Evolutionary conservation across 306 rosid genomes (phyloP), one percentile per base, ranked within the genome.

Genomic region (Vigna reflexopilosa): DNA sequence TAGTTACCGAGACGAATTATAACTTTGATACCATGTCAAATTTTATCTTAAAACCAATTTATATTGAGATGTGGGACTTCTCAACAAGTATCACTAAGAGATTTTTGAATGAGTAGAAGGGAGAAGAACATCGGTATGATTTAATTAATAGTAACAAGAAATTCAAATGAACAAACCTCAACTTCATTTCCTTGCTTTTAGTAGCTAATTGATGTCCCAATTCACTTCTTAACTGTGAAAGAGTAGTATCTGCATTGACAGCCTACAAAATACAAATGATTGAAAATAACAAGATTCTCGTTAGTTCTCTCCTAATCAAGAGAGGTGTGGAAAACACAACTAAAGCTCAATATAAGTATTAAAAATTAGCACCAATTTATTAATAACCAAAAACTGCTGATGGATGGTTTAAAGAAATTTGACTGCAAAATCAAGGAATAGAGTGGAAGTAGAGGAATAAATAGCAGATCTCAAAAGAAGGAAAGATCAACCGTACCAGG

Each of bases 171-270:
- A 72, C 87, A 69, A 83, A 90, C 98, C 98, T 90, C 83, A 91
- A 87, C 63, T 89, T 86, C 62, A 85, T 54, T 74, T 83, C 76
- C 56, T 83, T 86, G 87, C 98, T 92, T 82, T 89, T 92, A 13
- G 62, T 85, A 72, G 98, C 98, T 77, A 92, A 79, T 20, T 90
- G 98, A 58, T 92, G 83, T 77, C 97, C 98, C 57, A 94, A 80
- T 79, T 90, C 97, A 88, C 97, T 94, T 81, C 97, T 90, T 69
- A 94, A 69, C 82, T 80, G 78, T 12, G 97, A 84, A 78, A 92
- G 78, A 24, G 84, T 48, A 64, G 88, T 64, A 70, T 92, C 97
- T 17, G 88, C 95, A 82, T 88, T 32, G 68, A 92, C 90, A 83
- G 97, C 97, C 98, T 92, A 78, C 77, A 82, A 76, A 77, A 52